Percentiles rank a stretch among this genome's conserved stretches.
Conservation (phyloP, 2,329 filamentous ascomycete genomes). For the Pseudovirgaria hyperparasitica region DNA sequence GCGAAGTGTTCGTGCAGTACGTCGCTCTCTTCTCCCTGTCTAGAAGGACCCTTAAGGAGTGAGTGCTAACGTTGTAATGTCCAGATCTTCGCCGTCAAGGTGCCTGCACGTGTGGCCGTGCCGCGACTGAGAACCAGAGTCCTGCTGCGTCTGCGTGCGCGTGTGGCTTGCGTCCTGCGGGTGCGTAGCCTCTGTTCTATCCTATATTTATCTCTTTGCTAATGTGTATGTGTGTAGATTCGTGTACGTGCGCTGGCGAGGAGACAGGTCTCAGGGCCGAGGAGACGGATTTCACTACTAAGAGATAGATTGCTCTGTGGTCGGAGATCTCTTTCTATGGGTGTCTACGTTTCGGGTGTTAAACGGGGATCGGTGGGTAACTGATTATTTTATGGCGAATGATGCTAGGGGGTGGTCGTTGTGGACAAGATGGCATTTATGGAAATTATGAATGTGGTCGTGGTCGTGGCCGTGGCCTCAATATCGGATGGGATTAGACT, state of each 20-base stretch:
- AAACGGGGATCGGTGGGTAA: too few species aligned
- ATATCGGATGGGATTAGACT: too few species aligned
- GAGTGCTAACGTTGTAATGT: slow-evolving; percentile 1
- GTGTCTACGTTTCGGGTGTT: too few species aligned
- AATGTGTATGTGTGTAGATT: slow-evolving; percentile 12
- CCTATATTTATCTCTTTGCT: slow-evolving; percentile 3
- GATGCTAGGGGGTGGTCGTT: too few species aligned
- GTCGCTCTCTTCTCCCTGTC: slow-evolving; percentile 12
- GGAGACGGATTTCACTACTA: slow-evolving; percentile 82
- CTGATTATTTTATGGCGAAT: too few species aligned
- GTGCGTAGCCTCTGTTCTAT: slow-evolving; percentile 33
- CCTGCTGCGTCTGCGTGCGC: slow-evolving; percentile 51
- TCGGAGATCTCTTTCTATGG: too few species aligned
- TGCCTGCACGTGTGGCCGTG: slow-evolving; percentile 68
- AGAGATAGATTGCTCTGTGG: too few species aligned
- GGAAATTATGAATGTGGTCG: too few species aligned
- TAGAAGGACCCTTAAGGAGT: background rate
- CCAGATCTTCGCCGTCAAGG: slow-evolving; percentile 60
- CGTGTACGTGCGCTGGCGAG: slow-evolving; percentile 73
- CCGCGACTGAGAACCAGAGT: slow-evolving; percentile 58
- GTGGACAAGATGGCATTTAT: too few species aligned
- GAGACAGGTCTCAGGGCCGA: slow-evolving; percentile 46
- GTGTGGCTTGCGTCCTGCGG: slow-evolving; percentile 62
- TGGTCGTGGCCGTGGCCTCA: too few species aligned
- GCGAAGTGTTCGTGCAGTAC: slow-evolving; percentile 71